phyloP scores from a whole-genome alignment of 345 rosid genomes.

The Ceriops decandra region DNA sequence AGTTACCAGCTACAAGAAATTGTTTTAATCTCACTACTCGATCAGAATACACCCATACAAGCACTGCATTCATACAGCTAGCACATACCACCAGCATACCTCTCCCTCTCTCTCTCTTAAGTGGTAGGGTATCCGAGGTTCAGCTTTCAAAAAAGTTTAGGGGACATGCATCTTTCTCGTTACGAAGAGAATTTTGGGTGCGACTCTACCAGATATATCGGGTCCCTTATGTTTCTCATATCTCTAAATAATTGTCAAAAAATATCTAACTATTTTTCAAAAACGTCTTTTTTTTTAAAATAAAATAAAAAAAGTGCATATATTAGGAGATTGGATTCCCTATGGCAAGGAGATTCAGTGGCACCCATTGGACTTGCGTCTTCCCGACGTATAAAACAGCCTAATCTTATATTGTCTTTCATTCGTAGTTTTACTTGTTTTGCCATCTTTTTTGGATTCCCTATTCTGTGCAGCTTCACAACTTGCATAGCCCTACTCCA shows the following conservation, averaged over 20 bases:
- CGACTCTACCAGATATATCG: constrained; percentile 18
- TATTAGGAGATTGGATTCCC: no score
- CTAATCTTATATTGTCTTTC: no score
- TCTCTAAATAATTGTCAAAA: constrained; percentile 37
- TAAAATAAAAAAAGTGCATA: no score
- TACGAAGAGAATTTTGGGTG: constrained; percentile 27
- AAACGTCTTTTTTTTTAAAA: no score
- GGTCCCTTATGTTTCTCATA: constrained; percentile 29
- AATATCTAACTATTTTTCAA: constrained; percentile 28
- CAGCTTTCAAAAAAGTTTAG: constrained; percentile 29
- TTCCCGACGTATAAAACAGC: no score
- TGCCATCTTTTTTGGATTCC: no score
- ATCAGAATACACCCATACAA: background rate
- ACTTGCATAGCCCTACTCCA: background rate
- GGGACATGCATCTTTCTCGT: constrained; percentile 38
- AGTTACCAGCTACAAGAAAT: background rate
- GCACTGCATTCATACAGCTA: background rate
- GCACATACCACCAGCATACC: background rate
- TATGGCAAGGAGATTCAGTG: no score
- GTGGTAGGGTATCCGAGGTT: constrained; percentile 45
- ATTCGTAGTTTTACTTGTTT: no score
- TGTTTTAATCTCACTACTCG: background rate
- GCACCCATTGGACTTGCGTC: background rate
- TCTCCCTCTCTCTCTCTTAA: background rate
- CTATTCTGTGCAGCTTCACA: no score